phyloP scores from a whole-genome alignment of 1,284 basidiomycete genomes.

The Chalciporus piperatoides region DNA sequence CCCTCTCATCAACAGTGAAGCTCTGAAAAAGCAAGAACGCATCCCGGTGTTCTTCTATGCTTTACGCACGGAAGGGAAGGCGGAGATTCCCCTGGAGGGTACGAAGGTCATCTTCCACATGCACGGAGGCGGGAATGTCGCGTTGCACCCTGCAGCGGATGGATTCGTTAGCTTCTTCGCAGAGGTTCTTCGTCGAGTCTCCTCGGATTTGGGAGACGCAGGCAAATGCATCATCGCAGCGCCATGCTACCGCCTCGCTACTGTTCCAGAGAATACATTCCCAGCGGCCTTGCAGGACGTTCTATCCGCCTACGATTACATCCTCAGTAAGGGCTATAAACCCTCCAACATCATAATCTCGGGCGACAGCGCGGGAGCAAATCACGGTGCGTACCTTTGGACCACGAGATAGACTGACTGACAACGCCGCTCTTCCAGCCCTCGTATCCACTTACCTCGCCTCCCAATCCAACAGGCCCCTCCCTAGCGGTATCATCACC shows the following conservation, averaged over 20 bases:
- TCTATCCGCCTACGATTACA: constrained; percentile 25
- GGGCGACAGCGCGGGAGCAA: constrained; percentile 29
- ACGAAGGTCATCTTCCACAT: constrained; percentile 24
- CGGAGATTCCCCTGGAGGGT: neutral
- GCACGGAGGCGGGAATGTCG: constrained; percentile 25
- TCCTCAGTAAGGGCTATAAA: constrained; percentile 24
- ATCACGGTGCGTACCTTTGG: constrained; percentile 16
- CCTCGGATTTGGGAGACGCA: neutral
- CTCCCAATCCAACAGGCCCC: constrained; percentile 7
- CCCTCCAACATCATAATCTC: constrained; percentile 18
- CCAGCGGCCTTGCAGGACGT: constrained; percentile 27
- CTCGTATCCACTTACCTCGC: constrained; percentile 24
- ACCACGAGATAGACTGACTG: no score
- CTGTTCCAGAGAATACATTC: constrained; percentile 22
- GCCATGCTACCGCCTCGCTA: neutral
- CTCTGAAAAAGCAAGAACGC: constrained; percentile 17
- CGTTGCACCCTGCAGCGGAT: constrained; percentile 17
- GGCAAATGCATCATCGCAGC: neutral
- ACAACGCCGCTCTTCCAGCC: constrained; percentile 7
- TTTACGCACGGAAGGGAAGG: neutral
- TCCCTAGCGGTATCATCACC: constrained; percentile 11
- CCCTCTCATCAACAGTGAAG: constrained; percentile 11
- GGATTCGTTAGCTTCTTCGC: constrained; percentile 9
- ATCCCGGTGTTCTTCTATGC: constrained; percentile 24
- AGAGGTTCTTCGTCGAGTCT: constrained; percentile 13